Evolutionary conservation across 2,329 filamentous ascomycete species (phyloP), one percentile per base, ranked within the genome.

Genomic region (Taxawa tesnikishii): DNA sequence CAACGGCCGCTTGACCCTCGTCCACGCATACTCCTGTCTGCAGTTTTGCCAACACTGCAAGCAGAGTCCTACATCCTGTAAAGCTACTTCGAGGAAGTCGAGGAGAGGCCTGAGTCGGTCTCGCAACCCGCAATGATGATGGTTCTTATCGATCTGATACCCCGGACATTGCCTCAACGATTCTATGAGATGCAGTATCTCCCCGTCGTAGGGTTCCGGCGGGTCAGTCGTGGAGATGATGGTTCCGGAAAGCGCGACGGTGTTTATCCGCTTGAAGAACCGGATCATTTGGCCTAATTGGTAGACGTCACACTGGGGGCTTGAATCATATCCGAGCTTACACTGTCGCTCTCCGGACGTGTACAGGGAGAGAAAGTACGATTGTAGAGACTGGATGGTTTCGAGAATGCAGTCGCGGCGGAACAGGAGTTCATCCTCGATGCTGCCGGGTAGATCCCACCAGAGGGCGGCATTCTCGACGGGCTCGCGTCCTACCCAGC

Each of bases 231-330:
- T 3, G 17, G 9, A 14, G 6, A 45, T 55, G 10, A 68, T 55
- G 14, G 53, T 57, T 15, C 60, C 55, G 37, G 59, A 53, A 1
- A 83, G 55, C 23, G 66, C 69, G 4, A 83, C 47, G 0, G 82
- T 68, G 16, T 68, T 65, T 41, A 73, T 73, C 41, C 67, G 65
- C 10, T 63, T 58, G 21, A 85, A 68, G 53, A 85, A 85, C 42
- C 74, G 75, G 40, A 83, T 56, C 65, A 82, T 82, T 55, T 85
- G 79, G 14, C 80, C 81, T 1, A 87, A 68, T 54, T 87, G 81
- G 47, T 79, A 87, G 2, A 74, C 76, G 56, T 87, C 81, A 51
- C 81, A 85, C 26, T 79, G 73, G 2, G 68, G 56, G 39, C 74
- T 80, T 2, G 73, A 75, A 46, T 83, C 79, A 53, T 85, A 85